Conservation (phyloP, 2,329 filamentous ascomycete species). For the Ceratocystis cubensis region DNA sequence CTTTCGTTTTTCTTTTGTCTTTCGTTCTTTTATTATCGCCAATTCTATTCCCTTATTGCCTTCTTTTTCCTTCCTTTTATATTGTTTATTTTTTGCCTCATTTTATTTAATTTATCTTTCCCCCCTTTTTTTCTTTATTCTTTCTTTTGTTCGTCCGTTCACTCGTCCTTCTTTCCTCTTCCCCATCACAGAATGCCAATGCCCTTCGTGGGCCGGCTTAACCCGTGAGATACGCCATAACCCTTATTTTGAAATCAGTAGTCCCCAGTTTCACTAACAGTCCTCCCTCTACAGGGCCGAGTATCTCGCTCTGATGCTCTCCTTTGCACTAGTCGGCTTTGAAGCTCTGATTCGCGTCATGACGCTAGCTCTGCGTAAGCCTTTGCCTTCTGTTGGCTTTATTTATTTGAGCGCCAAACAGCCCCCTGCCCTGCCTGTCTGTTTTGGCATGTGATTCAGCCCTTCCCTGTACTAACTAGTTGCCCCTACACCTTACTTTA, state of each 20-base stretch:
- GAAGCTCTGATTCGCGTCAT: constrained; percentile 75
- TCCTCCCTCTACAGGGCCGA: constrained; percentile 46
- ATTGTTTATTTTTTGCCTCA: constrained; percentile 20
- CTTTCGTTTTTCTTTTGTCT: neutral
- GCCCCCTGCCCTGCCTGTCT: neutral
- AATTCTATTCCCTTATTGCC: neutral
- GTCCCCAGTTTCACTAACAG: constrained; percentile 17
- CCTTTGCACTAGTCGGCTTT: constrained; percentile 67
- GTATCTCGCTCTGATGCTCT: constrained; percentile 75
- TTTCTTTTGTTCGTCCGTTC: constrained; percentile 5
- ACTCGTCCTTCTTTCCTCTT: constrained; percentile 8
- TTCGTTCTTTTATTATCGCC: constrained; percentile 11
- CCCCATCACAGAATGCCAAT: constrained; percentile 35
- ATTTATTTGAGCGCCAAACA: constrained; percentile 18
- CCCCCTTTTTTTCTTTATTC: neutral
- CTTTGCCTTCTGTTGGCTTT: constrained; percentile 9
- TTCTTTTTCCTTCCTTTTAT: constrained; percentile 12
- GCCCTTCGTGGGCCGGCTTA: constrained; percentile 41
- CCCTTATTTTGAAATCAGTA: neutral
- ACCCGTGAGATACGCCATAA: constrained; percentile 33
- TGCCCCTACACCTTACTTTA: neutral
- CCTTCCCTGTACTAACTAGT: neutral
- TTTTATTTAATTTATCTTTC: constrained; percentile 7
- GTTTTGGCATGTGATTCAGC: constrained; percentile 19
- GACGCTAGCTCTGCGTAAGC: constrained; percentile 74